A percentile compares a stretch with the other conserved stretches of the same genome.
Conservation (phyloP, 2,329 filamentous ascomycete genomes). For the Verticillium isaacii region DNA sequence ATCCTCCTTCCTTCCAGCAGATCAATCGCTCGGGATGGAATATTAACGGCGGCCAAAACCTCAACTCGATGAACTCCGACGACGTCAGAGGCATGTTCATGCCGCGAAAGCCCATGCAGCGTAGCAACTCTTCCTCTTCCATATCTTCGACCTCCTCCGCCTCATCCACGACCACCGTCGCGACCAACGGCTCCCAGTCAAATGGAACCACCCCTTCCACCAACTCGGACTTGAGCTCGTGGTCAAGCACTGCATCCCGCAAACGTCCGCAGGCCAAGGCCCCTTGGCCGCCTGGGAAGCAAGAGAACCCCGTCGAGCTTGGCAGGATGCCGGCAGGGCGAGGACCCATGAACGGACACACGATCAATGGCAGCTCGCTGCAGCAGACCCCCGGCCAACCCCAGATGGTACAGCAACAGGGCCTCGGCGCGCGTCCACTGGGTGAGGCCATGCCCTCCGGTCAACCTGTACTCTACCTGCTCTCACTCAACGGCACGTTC, state of each 20-base stretch:
- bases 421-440: conserved; percentile 57
- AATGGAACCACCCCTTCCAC: conserved; percentile 53
- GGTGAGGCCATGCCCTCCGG: conserved; percentile 57
- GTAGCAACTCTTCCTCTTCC: conserved; percentile 88
- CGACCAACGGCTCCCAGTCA: conserved; percentile 53
- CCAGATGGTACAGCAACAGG: conserved; percentile 35
- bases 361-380: conserved; percentile 22
- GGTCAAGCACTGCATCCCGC: conserved; percentile 43
- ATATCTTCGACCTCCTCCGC: conserved; percentile 61
- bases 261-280: conserved; percentile 48
- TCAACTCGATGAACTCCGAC: conserved; percentile 72
- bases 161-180: conserved; percentile 59
- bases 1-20: conserved; percentile 57
- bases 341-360: conserved; percentile 18
- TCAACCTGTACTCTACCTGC: conserved; percentile 75
- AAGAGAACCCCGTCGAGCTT: conserved; percentile 43
- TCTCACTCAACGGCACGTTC: conserved; percentile 93
- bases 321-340: conserved; percentile 38
- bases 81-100: conserved; percentile 84
- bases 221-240: conserved; percentile 44
- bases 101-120: conserved; percentile 80
- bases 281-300: conserved; percentile 44
- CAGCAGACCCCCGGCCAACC: conserved; percentile 31
- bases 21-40: conserved; percentile 63
- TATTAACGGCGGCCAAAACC: conserved; percentile 48